Evolutionary conservation across 208 protist genomes (phyloP).

Genomic region (Porcisia hertigi): DNA sequence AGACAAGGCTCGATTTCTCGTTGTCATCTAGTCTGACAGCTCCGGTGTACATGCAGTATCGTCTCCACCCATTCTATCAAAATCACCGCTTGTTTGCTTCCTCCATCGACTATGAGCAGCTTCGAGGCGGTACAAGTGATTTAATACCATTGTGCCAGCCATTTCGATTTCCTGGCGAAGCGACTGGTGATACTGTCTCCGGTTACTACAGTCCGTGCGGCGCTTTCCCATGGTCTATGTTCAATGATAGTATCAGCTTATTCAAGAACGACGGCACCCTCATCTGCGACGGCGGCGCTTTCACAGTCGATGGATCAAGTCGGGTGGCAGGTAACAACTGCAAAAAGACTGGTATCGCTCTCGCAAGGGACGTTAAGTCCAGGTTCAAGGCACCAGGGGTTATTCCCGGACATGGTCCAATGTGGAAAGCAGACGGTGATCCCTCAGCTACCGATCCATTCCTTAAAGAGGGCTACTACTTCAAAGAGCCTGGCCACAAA

Average conservation of each 20-base stretch:
- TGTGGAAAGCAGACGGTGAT: slow-evolving; percentile 43
- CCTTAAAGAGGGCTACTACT: slow-evolving; percentile 80
- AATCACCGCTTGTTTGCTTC: slow-evolving; percentile 96
- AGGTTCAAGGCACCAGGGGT: slow-evolving; percentile 76
- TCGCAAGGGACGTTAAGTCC: slow-evolving; percentile 77
- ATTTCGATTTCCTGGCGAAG: slow-evolving; percentile 69
- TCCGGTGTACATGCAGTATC: slow-evolving; percentile 97
- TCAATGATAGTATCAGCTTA: slow-evolving; percentile 95
- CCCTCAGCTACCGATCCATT: slow-evolving; percentile 56
- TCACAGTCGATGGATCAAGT: slow-evolving; percentile 39
- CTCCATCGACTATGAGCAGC: slow-evolving; percentile 62
- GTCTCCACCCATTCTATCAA: slow-evolving; percentile 97
- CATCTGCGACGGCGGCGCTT: slow-evolving; percentile 83
- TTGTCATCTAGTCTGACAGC: slow-evolving; percentile 71
- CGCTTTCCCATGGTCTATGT: slow-evolving; percentile 95
- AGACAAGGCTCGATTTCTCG: slow-evolving; percentile 48
- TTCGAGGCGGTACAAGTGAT: slow-evolving; percentile 37
- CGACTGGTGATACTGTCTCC: slow-evolving; percentile 20
- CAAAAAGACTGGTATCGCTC: slow-evolving; percentile 93
- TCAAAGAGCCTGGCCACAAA: slow-evolving; percentile 71
- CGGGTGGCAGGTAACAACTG: slow-evolving; percentile 50
- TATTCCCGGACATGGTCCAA: slow-evolving; percentile 36
- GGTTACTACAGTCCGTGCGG: slow-evolving; percentile 95
- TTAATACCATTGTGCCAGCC: slow-evolving; percentile 42
- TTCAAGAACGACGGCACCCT: slow-evolving; percentile 46